Percentiles rank a stretch among this genome's conserved stretches.
Conservation (phyloP, 192 early-diverging fungal genomes). For the Bifiguratus adelaidae region DNA sequence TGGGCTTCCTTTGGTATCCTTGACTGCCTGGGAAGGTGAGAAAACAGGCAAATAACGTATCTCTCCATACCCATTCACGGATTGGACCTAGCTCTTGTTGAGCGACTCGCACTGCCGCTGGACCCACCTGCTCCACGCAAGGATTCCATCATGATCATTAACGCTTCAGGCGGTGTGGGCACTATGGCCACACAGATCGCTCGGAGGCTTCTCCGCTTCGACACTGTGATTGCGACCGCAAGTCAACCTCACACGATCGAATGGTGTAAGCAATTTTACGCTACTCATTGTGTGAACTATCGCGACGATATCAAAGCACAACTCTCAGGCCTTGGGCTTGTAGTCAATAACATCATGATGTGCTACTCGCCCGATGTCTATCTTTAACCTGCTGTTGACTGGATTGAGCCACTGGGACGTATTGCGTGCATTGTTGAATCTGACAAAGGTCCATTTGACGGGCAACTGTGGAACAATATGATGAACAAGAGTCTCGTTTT, state of each 20-base stretch:
- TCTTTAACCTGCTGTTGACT: neutral
- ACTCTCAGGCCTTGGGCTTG: neutral
- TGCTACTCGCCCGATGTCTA: neutral
- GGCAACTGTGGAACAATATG: no score
- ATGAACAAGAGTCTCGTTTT: neutral
- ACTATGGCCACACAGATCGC: neutral
- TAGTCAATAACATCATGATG: neutral
- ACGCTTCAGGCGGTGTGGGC: conserved; percentile 3
- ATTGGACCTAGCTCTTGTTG: no score
- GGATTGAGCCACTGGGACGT: neutral
- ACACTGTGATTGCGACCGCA: neutral
- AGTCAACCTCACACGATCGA: neutral
- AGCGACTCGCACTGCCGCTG: no score
- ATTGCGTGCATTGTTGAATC: conserved; percentile 1
- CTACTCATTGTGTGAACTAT: conserved; percentile 1
- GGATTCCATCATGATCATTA: neutral
- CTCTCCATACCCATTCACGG: no score
- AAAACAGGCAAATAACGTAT: no score
- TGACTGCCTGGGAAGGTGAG: conserved; percentile 6
- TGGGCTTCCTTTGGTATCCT: neutral
- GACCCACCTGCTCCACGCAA: no score
- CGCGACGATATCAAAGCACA: conserved; percentile 1
- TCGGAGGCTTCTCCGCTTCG: neutral
- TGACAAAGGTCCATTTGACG: no score
- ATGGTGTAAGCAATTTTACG: conserved; percentile 1